Evolutionary conservation across 768 basidiomycete species (phyloP).

Genomic region (Omphalotus guepiniiformis): DNA sequence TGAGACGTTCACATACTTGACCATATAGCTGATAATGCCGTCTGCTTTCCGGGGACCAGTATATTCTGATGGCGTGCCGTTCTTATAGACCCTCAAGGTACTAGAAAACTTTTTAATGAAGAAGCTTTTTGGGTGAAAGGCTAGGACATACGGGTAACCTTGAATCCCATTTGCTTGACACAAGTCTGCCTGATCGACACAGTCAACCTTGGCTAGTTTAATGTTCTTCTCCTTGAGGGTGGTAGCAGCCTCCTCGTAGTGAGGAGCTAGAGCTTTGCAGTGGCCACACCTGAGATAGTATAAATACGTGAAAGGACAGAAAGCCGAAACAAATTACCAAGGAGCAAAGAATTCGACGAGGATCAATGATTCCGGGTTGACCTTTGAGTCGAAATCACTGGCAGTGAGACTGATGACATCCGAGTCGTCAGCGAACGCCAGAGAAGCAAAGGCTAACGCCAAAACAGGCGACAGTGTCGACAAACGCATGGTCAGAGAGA

Average conservation of each 20-base stretch:
- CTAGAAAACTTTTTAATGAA: slow-evolving; percentile 34
- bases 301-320: neutral
- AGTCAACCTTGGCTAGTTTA: slow-evolving; percentile 94
- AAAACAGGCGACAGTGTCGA: slow-evolving; percentile 49
- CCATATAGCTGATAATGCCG: slow-evolving; percentile 95
- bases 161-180: slow-evolving; percentile 85
- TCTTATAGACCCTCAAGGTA: slow-evolving; percentile 88
- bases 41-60: slow-evolving; percentile 88
- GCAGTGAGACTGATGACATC: slow-evolving; percentile 82
- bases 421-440: slow-evolving; percentile 52
- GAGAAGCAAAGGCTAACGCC: slow-evolving; percentile 46
- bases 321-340: slow-evolving; percentile 43
- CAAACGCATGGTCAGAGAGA: slow-evolving; percentile 54
- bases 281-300: slow-evolving; percentile 75
- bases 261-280: slow-evolving; percentile 92
- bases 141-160: slow-evolving; percentile 82
- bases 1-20: slow-evolving; percentile 58
- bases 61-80: slow-evolving; percentile 79
- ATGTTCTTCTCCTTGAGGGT: slow-evolving; percentile 86
- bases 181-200: slow-evolving; percentile 89
- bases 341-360: slow-evolving; percentile 96
- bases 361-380: slow-evolving; percentile 66
- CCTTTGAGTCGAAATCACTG: slow-evolving; percentile 60
- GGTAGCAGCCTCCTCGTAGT: slow-evolving; percentile 93
- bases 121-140: neutral